Percentiles rank a stretch among this genome's conserved stretches.
Evolutionary conservation across 2,329 filamentous ascomycete genomes (phyloP).

Genomic region (Falciphora oryzae): DNA sequence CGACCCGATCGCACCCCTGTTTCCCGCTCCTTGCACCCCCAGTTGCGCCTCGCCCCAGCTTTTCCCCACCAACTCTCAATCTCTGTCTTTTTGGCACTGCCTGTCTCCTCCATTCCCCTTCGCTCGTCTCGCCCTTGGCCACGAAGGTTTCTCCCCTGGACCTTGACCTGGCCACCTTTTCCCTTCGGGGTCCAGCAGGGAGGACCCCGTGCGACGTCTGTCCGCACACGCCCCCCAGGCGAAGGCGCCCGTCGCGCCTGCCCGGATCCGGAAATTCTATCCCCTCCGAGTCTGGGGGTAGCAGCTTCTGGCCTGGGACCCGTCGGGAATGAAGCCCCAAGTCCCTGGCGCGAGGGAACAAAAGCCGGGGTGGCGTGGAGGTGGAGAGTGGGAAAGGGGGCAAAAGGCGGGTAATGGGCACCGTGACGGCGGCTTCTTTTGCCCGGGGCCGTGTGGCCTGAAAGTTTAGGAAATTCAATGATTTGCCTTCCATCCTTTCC

Average conservation of each 20-base stretch:
- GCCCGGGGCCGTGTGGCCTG: not conserved
- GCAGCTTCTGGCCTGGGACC: not conserved
- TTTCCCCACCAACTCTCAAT: conserved; percentile 9
- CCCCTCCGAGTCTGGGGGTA: too few species aligned
- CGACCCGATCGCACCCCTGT: conserved; percentile 6
- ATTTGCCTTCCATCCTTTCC: not conserved
- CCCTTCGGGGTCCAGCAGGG: not conserved
- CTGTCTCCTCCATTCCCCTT: too few species aligned
- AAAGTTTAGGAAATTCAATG: not conserved
- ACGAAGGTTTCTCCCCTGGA: too few species aligned
- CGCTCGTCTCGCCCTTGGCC: too few species aligned
- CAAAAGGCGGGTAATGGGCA: not conserved
- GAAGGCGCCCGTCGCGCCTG: not conserved
- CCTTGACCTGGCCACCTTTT: not conserved
- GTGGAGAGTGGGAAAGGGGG: not conserved
- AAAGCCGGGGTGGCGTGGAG: not conserved
- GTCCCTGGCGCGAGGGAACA: not conserved
- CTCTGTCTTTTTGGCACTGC: not conserved
- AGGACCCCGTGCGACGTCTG: not conserved
- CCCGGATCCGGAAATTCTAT: not conserved
- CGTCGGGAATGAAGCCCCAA: conserved; percentile 1
- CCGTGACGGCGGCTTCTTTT: too few species aligned
- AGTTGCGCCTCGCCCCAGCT: conserved; percentile 4
- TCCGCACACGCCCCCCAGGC: not conserved
- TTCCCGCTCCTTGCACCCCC: conserved; percentile 5